These are phyloP conservation scores for Grosmannia penicillata DNA, from an alignment of 2,329 filamentous ascomycete genomes.

Conservation along the genomic window DNA sequence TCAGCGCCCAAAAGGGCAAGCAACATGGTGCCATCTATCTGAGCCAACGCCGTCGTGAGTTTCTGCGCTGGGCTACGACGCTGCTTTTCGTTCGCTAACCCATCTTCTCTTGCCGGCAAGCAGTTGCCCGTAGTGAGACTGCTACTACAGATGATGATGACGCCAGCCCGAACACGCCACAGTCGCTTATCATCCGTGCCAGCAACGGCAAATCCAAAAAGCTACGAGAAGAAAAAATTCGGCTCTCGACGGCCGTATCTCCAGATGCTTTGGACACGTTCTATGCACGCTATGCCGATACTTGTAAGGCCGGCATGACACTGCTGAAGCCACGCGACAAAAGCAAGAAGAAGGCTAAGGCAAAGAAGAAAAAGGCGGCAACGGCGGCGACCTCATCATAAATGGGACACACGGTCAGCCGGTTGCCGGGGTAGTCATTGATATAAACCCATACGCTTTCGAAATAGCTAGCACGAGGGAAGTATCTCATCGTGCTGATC, in stretches of 20 bases:
- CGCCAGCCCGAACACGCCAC: conserved; percentile 33
- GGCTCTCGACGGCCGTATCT: conserved; percentile 71
- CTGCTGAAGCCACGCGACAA: conserved; percentile 86
- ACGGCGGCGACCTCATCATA: conserved; percentile 8
- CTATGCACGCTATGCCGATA: conserved; percentile 73
- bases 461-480: too few relatives aligned
- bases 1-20: conserved; percentile 50
- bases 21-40: conserved; percentile 62
- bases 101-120: too few relatives aligned
- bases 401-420: too few relatives aligned
- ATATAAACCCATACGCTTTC: too few relatives aligned
- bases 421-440: too few relatives aligned
- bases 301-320: conserved; percentile 80
- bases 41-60: conserved; percentile 60
- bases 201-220: conserved; percentile 60
- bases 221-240: conserved; percentile 45
- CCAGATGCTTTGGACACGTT: conserved; percentile 65
- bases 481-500: too few relatives aligned
- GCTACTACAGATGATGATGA: background rate
- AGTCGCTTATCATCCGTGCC: conserved; percentile 69
- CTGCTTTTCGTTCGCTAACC: background rate
- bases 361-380: conserved; percentile 50
- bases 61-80: too few relatives aligned
- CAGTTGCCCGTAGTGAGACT: conserved; percentile 6
- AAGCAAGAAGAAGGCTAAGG: conserved; percentile 71